phyloP scores from a whole-genome alignment of 2,329 filamentous ascomycete species.

The Dothideomycetes sp. region DNA sequence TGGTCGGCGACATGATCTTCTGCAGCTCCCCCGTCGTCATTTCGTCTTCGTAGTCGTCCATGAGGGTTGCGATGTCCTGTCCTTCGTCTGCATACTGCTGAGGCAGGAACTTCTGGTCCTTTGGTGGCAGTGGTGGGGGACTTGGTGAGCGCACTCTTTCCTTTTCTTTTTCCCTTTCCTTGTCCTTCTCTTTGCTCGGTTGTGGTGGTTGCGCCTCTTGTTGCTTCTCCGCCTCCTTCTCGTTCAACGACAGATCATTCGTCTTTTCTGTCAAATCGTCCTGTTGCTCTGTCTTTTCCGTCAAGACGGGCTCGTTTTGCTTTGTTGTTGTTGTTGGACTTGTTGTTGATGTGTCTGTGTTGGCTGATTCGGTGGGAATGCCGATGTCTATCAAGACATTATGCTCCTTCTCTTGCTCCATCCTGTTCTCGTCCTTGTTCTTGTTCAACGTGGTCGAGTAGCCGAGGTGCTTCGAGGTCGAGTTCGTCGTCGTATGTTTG shows the following conservation, averaged over 20 bases:
- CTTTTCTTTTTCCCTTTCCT: conserved; percentile 4
- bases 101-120: conserved; percentile 19
- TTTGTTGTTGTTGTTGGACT: background rate
- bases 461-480: background rate
- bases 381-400: conserved; percentile 9
- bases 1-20: conserved; percentile 83
- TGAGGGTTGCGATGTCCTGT: conserved; percentile 89
- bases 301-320: background rate
- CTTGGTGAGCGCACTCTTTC: conserved; percentile 18
- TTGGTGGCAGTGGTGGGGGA: conserved; percentile 24
- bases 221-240: conserved; percentile 9
- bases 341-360: background rate
- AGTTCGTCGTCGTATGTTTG: background rate
- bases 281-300: too few species aligned
- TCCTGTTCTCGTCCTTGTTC: background rate
- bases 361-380: background rate
- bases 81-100: conserved; percentile 21
- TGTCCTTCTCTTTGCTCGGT: background rate
- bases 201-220: background rate
- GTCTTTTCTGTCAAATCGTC: conserved; percentile 3
- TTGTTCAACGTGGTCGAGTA: background rate
- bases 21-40: conserved; percentile 51
- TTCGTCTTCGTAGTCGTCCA: conserved; percentile 84
- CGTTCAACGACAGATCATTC: background rate
- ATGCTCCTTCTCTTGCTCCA: conserved; percentile 2